Evolutionary conservation across 192 early-diverging fungal species (phyloP).

Genomic region (Tieghemiomyces parasiticus): DNA sequence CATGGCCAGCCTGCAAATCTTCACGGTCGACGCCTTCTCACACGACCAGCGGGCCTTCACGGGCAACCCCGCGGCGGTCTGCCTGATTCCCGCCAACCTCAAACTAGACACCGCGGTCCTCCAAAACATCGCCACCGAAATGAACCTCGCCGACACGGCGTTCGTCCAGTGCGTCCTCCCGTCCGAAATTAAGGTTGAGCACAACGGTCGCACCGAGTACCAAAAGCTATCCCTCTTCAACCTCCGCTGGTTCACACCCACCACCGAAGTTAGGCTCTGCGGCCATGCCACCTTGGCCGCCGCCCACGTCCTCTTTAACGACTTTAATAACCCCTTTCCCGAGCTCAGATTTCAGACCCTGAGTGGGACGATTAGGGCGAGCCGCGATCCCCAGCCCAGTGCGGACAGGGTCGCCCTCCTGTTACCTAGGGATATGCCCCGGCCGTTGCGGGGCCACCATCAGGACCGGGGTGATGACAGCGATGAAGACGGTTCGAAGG

Average conservation of each 20-base stretch:
- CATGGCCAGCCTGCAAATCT: conserved; percentile 18
- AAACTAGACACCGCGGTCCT: conserved; percentile 12
- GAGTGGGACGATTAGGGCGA: conserved; percentile 14
- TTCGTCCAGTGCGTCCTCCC: conserved; percentile 16
- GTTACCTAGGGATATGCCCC: conserved; percentile 1
- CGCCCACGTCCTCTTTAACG: conserved; percentile 18
- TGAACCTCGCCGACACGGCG: conserved; percentile 31
- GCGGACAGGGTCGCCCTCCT: conserved; percentile 14
- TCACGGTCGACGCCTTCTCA: conserved; percentile 22
- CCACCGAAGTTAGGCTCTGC: conserved; percentile 15
- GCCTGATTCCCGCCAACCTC: conserved; percentile 14
- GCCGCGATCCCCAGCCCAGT: neutral
- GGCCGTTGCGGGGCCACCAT: neutral
- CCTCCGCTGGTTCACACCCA: conserved; percentile 24
- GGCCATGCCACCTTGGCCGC: conserved; percentile 29
- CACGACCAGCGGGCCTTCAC: conserved; percentile 14
- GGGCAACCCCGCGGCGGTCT: conserved; percentile 25
- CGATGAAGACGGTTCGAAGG: neutral
- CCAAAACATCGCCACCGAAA: conserved; percentile 20
- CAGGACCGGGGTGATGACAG: neutral
- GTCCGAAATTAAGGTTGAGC: neutral
- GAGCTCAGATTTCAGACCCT: conserved; percentile 19
- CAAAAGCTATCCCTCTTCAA: conserved; percentile 7
- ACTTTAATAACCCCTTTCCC: conserved; percentile 11
- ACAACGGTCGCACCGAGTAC: conserved; percentile 12